Conservation (phyloP, 371 early-diverging fungal genomes). For the Capniomyces stellatus region DNA sequence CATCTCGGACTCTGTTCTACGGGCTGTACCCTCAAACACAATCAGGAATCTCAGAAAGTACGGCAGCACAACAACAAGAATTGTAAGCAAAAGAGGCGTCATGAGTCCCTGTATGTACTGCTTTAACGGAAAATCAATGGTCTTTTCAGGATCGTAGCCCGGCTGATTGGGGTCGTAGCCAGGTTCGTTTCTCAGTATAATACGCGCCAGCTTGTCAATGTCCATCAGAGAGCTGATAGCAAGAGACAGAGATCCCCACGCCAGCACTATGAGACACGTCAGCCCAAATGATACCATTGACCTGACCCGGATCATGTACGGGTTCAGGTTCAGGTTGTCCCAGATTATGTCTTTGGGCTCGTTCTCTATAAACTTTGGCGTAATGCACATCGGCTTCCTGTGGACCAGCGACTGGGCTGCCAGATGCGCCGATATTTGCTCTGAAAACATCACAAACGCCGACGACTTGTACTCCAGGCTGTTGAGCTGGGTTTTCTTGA, state of each 20-base stretch:
- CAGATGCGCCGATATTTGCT: constrained; percentile 63
- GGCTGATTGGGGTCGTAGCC: constrained; percentile 9
- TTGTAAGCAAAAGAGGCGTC: constrained; percentile 48
- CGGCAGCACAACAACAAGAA: constrained; percentile 53
- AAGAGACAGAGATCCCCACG: constrained; percentile 49
- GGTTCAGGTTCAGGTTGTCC: constrained; percentile 50
- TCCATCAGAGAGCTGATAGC: constrained; percentile 43
- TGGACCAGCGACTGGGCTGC: constrained; percentile 55
- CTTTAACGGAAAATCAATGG: background rate
- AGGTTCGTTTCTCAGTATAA: background rate
- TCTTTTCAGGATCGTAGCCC: constrained; percentile 8
- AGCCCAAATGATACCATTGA: constrained; percentile 27
- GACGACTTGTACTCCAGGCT: constrained; percentile 28
- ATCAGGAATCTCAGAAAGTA: constrained; percentile 43
- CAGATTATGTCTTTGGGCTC: constrained; percentile 64
- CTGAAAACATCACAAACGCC: constrained; percentile 65
- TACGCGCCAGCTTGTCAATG: constrained; percentile 30
- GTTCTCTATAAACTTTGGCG: constrained; percentile 40
- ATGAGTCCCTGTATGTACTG: constrained; percentile 59
- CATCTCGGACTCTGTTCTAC: constrained; percentile 38
- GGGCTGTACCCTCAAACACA: constrained; percentile 45
- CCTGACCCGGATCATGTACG: constrained; percentile 35
- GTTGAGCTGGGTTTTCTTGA: background rate
- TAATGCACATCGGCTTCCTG: constrained; percentile 45
- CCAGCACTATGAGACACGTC: constrained; percentile 36